phyloP scores from a whole-genome alignment of 2,329 filamentous ascomycete genomes.

The Exophiala viscosa region DNA sequence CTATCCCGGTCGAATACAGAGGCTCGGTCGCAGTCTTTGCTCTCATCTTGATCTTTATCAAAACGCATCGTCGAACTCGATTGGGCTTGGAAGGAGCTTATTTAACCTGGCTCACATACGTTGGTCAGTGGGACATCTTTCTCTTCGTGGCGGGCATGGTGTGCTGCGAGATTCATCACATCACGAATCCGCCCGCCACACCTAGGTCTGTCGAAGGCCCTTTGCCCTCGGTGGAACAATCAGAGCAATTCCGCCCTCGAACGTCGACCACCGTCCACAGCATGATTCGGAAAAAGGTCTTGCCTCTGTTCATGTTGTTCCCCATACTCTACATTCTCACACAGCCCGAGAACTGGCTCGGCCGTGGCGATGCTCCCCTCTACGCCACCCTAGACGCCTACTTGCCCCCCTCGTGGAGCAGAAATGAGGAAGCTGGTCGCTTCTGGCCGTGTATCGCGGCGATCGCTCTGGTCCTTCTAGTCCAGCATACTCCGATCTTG shows the following conservation, averaged over 20 bases:
- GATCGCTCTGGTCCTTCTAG: constrained; percentile 1
- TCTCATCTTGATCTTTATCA: neutral
- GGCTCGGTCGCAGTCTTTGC: constrained; percentile 33
- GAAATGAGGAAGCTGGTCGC: neutral
- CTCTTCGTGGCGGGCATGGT: constrained; percentile 40
- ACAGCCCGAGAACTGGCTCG: neutral
- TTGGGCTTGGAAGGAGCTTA: neutral
- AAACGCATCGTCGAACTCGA: neutral
- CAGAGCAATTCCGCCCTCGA: neutral
- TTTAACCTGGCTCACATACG: constrained; percentile 12
- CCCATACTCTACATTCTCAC: neutral
- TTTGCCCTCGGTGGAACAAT: neutral
- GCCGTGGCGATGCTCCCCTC: neutral
- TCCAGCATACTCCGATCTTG: too few species aligned
- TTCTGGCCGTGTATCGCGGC: constrained; percentile 8
- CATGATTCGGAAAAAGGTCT: neutral
- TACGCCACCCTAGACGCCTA: neutral
- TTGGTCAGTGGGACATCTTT: constrained; percentile 42
- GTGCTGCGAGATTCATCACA: constrained; percentile 41
- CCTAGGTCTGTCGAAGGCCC: neutral
- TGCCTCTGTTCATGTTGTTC: neutral
- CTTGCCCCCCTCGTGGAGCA: neutral
- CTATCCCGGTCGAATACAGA: constrained; percentile 44
- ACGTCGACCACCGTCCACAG: too few species aligned
- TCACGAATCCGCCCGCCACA: constrained; percentile 11